Conservation (phyloP, 129 eudicot species). For the Lonicera japonica region DNA sequence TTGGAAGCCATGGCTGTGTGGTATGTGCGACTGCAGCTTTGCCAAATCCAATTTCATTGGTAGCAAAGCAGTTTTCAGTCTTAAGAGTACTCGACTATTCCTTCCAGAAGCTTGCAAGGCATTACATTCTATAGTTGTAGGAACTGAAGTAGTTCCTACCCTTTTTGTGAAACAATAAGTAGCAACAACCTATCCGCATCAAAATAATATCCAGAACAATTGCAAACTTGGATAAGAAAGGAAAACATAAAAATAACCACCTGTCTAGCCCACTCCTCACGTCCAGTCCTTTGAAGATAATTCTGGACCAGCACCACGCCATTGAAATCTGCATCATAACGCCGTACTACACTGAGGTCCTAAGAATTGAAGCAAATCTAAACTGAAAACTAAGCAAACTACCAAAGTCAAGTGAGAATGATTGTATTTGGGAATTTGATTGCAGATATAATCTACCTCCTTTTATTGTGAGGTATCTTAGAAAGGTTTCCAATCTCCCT, state of each 20-base stretch:
- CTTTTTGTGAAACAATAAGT: background rate
- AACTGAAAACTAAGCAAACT: background rate
- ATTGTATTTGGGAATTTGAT: too few species aligned
- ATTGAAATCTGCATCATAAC: constrained; percentile 63
- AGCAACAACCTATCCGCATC: background rate
- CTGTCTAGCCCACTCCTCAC: constrained; percentile 85
- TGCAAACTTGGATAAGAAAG: background rate
- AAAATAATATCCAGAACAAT: background rate
- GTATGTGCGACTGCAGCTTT: too few species aligned
- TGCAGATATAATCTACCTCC: background rate
- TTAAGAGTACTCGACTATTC: too few species aligned
- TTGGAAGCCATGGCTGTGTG: too few species aligned
- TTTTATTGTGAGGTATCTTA: background rate
- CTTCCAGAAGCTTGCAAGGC: background rate
- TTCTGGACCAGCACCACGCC: constrained; percentile 90
- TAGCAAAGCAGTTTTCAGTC: too few species aligned
- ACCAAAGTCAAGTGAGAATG: background rate
- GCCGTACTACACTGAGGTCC: background rate
- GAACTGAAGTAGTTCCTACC: background rate
- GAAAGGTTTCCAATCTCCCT: background rate
- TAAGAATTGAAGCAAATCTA: background rate
- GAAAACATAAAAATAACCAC: constrained; percentile 26
- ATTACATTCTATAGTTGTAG: too few species aligned
- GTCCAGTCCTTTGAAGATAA: constrained; percentile 69
- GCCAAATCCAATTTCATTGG: too few species aligned